Percentiles rank a stretch among this genome's conserved stretches.
These are phyloP conservation scores for Drechslerella coelobrocha DNA, from an alignment of 2,329 filamentous ascomycete genomes.

Conservation along the genomic window DNA sequence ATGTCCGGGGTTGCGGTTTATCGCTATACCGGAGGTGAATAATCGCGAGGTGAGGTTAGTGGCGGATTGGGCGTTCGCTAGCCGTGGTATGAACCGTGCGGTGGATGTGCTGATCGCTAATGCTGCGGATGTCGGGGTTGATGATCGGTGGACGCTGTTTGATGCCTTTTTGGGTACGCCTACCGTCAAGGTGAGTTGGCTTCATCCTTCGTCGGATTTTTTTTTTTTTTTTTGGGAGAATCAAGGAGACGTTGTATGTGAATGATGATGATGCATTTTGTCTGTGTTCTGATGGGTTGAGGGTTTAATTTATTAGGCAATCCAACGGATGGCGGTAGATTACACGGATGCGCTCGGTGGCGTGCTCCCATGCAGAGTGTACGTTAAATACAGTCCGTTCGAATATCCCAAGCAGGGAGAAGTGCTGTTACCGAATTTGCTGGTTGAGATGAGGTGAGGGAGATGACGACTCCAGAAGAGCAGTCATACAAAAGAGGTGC, in stretches of 20 bases:
- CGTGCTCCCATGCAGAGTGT: constrained; percentile 10
- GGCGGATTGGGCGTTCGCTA: constrained; percentile 17
- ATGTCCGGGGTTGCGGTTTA: constrained; percentile 14
- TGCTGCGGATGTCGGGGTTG: constrained; percentile 1
- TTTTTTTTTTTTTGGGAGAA: neutral
- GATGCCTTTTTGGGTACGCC: constrained; percentile 34
- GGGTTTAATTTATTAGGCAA: constrained; percentile 6
- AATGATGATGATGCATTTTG: too few species aligned
- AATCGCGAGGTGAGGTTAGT: constrained; percentile 21
- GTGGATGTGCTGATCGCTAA: constrained; percentile 12
- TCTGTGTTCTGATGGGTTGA: neutral
- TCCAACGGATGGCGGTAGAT: constrained; percentile 22
- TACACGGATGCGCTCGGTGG: constrained; percentile 18
- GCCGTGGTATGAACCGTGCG: too few species aligned
- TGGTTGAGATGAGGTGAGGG: constrained; percentile 23
- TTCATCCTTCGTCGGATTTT: neutral
- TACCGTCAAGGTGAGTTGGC: constrained; percentile 19
- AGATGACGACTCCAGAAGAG: constrained; percentile 7
- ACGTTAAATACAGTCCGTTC: constrained; percentile 24
- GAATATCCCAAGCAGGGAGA: constrained; percentile 24
- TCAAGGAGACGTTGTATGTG: too few species aligned
- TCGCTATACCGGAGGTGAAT: constrained; percentile 34
- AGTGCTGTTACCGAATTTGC: constrained; percentile 14
- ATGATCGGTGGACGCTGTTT: constrained; percentile 5
- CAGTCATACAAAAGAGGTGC: neutral